These are phyloP conservation scores for Ambrosia hybrid DNA, from an alignment of 140 eudicot species.

Conservation along the genomic window DNA sequence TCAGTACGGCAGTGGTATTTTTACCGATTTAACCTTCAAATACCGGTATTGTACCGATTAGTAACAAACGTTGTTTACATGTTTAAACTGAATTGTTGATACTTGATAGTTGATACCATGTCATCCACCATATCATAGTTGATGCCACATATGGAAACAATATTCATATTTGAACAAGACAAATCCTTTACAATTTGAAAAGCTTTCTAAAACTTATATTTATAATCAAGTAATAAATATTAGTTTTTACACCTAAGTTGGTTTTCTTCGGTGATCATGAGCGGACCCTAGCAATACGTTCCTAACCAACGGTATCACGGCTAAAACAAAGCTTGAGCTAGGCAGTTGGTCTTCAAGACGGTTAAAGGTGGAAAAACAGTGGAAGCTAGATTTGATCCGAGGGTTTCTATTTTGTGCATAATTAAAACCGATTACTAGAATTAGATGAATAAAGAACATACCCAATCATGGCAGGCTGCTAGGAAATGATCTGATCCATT, in stretches of 20 bases:
- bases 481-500: constrained; percentile 69
- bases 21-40: too few species aligned
- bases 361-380: too few species aligned
- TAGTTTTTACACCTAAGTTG: neutral
- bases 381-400: too few species aligned
- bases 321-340: too few species aligned
- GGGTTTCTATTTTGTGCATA: neutral
- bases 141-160: neutral
- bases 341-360: too few species aligned
- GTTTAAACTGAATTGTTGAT: too few species aligned
- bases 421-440: neutral
- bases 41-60: too few species aligned
- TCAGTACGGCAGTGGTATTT: too few species aligned
- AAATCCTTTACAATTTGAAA: neutral
- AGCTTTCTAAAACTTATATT: neutral
- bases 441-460: constrained; percentile 30
- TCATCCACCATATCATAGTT: neutral
- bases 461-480: constrained; percentile 89
- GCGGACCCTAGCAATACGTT: too few species aligned
- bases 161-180: neutral
- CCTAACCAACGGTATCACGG: too few species aligned
- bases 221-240: neutral
- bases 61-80: too few species aligned
- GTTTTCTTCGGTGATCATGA: neutral
- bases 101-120: too few species aligned